Percentiles rank a stretch among this genome's conserved stretches.
phyloP scores from a whole-genome alignment of 768 basidiomycete species.

The Basidioascus undulatus region DNA sequence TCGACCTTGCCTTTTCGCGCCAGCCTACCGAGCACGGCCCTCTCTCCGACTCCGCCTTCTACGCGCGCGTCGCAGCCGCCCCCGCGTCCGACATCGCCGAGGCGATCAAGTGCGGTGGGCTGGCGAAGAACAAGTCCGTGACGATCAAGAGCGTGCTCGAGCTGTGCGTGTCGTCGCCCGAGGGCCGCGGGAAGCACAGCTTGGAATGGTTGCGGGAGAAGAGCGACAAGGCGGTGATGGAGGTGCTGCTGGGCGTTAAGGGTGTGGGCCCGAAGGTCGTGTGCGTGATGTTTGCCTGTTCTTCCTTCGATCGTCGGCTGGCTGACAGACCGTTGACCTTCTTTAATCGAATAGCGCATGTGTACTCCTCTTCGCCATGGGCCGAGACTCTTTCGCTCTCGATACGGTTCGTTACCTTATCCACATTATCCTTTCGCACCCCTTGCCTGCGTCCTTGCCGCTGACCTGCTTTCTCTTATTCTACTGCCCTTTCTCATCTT shows the following conservation, averaged over 20 bases:
- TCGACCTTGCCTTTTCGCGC: neutral
- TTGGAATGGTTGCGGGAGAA: constrained; percentile 9
- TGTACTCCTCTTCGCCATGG: constrained; percentile 13
- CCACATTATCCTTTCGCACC: too few relatives aligned
- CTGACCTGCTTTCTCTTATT: too few relatives aligned
- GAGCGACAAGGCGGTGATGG: constrained; percentile 11
- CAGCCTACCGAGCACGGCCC: constrained; percentile 1
- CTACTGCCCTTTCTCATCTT: too few relatives aligned
- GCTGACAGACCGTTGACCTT: too few relatives aligned
- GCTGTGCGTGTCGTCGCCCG: constrained; percentile 4
- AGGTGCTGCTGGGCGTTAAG: constrained; percentile 10
- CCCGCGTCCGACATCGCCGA: constrained; percentile 6
- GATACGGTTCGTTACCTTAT: constrained; percentile 7
- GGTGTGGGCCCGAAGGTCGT: constrained; percentile 10
- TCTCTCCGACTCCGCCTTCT: constrained; percentile 9
- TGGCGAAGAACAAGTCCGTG: constrained; percentile 12
- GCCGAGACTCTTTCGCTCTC: constrained; percentile 12
- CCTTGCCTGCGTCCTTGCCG: too few relatives aligned
- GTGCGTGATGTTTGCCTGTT: too few relatives aligned
- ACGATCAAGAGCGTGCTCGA: constrained; percentile 9
- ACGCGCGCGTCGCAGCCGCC: constrained; percentile 8
- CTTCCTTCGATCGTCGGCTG: too few relatives aligned
- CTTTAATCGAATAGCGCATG: constrained; percentile 7
- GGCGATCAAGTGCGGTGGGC: constrained; percentile 10
- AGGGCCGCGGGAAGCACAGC: constrained; percentile 2